A percentile compares a stretch with the other conserved stretches of the same genome.
phyloP scores from a whole-genome alignment of 192 early-diverging fungal species.

The Coemansia sp. region DNA sequence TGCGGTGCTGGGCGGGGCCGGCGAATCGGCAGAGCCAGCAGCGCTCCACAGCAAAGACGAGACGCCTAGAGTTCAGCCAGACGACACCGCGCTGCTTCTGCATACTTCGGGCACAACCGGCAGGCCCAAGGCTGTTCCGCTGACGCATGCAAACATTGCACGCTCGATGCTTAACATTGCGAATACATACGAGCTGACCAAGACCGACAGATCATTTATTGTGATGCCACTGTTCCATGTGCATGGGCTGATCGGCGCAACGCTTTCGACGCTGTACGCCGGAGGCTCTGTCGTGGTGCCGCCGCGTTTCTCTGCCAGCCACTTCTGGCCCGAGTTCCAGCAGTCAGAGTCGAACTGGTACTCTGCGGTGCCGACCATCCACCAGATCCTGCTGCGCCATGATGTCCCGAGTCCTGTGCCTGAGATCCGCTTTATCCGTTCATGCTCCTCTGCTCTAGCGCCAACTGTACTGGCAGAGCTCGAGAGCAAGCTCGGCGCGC shows the following conservation, averaged over 20 bases:
- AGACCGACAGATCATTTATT: constrained; percentile 64
- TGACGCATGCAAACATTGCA: constrained; percentile 74
- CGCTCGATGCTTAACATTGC: constrained; percentile 74
- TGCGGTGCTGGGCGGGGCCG: constrained; percentile 19
- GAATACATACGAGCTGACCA: constrained; percentile 63
- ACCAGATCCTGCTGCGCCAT: constrained; percentile 72
- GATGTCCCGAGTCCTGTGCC: constrained; percentile 35
- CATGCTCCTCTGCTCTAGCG: constrained; percentile 74
- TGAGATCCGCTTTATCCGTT: constrained; percentile 74
- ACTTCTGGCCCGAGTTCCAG: constrained; percentile 76
- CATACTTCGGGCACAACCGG: constrained; percentile 85
- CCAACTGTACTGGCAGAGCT: constrained; percentile 66
- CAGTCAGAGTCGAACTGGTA: constrained; percentile 67
- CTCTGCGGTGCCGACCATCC: constrained; percentile 81
- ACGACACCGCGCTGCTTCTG: constrained; percentile 70
- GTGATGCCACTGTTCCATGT: constrained; percentile 90
- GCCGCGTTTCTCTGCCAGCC: constrained; percentile 64
- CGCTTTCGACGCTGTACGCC: constrained; percentile 66
- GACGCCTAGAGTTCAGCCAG: constrained; percentile 30
- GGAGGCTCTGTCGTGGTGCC: constrained; percentile 73
- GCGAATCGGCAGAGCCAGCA: constrained; percentile 15
- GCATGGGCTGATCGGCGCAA: constrained; percentile 77
- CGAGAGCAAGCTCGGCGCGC: constrained; percentile 64
- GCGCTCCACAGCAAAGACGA: constrained; percentile 11
- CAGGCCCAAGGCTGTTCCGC: constrained; percentile 74